These are phyloP conservation scores for Claviceps citrina DNA, from an alignment of 2,329 filamentous ascomycete species.

Conservation along the genomic window DNA sequence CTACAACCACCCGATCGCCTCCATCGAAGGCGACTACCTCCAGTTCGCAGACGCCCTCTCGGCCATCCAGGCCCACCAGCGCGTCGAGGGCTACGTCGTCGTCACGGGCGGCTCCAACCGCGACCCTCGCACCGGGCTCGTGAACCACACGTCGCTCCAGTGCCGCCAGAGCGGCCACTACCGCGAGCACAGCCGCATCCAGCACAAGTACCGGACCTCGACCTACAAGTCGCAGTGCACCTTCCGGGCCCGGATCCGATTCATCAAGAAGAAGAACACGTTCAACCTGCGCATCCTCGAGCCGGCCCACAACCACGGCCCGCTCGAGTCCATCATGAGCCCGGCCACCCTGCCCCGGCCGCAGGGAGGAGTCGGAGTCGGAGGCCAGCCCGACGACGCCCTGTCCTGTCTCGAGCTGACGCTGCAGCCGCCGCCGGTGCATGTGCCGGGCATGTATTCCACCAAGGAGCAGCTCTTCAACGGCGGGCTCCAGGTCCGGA, in stretches of 20 bases:
- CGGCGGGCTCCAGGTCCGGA: conserved; percentile 41
- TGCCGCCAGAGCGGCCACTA: neutral
- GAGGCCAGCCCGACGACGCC: too few species aligned
- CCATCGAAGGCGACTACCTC: neutral
- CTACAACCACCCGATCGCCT: neutral
- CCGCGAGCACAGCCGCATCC: neutral
- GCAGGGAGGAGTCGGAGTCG: too few species aligned
- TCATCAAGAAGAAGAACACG: neutral
- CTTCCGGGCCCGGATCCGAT: neutral
- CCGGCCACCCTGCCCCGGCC: too few species aligned
- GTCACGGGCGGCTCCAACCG: conserved; percentile 19
- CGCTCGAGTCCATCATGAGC: neutral
- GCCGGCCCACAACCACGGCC: neutral
- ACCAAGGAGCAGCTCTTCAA: conserved; percentile 30
- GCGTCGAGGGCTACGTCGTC: conserved; percentile 20
- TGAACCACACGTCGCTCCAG: neutral
- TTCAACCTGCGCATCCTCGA: neutral
- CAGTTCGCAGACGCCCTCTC: neutral
- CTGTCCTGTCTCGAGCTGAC: too few species aligned
- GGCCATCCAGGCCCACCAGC: neutral
- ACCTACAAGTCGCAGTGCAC: neutral
- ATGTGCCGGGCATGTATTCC: neutral
- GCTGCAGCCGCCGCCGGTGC: too few species aligned
- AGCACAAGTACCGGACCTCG: neutral
- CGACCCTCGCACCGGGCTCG: neutral